Conservation (phyloP, 2,329 filamentous ascomycete genomes). For the Sarocladium kiliense region DNA sequence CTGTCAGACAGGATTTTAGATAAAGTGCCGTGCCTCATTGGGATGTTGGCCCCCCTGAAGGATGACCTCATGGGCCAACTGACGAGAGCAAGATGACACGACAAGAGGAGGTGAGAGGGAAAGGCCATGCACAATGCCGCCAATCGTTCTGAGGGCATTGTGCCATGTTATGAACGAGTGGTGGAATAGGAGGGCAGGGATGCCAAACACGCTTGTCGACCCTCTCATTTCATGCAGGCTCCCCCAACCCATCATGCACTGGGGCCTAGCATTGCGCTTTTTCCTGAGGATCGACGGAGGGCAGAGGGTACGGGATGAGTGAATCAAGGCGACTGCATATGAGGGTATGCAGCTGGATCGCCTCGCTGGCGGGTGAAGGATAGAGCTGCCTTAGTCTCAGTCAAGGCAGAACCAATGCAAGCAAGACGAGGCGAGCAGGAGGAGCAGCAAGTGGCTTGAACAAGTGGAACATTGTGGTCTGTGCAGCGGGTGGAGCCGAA, state of each 20-base stretch:
- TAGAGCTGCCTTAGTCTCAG: no score
- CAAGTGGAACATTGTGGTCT: background rate
- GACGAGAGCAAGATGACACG: background rate
- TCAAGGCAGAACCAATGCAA: no score
- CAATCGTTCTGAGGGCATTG: background rate
- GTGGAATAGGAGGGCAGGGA: background rate
- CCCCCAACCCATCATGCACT: background rate
- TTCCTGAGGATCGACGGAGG: no score
- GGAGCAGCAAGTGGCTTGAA: background rate
- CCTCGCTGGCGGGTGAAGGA: no score
- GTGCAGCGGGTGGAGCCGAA: constrained; percentile 8
- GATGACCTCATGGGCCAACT: constrained; percentile 2
- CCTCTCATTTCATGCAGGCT: constrained; percentile 10
- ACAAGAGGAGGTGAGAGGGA: background rate
- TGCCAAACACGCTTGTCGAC: constrained; percentile 9
- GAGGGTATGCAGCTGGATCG: no score
- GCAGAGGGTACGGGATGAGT: background rate
- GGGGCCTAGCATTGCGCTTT: background rate
- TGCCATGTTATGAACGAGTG: background rate
- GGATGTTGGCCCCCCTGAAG: background rate
- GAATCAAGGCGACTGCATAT: no score
- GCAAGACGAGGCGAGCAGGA: background rate
- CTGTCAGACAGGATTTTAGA: background rate
- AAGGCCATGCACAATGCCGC: background rate
- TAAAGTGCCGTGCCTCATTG: background rate